A percentile compares a stretch with the other conserved stretches of the same genome.
These are phyloP conservation scores for Ambispora gerdemannii DNA, from an alignment of 192 early-diverging fungal species.

Conservation along the genomic window DNA sequence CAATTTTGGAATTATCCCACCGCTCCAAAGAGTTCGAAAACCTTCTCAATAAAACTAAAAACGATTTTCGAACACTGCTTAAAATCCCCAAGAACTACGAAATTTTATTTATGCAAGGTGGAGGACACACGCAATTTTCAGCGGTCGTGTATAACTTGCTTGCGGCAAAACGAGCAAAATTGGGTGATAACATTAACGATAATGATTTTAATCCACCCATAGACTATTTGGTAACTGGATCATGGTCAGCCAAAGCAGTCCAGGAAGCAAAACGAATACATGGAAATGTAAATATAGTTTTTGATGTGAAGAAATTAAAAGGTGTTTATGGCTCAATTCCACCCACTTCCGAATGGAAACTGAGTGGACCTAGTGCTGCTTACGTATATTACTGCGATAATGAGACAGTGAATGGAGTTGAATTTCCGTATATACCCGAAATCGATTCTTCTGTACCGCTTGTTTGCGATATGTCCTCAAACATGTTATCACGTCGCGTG, in stretches of 20 bases:
- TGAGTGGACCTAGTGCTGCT: slow-evolving; percentile 66
- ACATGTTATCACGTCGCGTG: slow-evolving; percentile 74
- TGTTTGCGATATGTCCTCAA: slow-evolving; percentile 89
- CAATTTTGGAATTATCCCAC: slow-evolving; percentile 95
- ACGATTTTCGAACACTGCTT: slow-evolving; percentile 66
- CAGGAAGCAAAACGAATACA: slow-evolving; percentile 83
- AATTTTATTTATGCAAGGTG: slow-evolving; percentile 93
- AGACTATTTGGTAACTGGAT: slow-evolving; percentile 90
- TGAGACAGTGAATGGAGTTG: slow-evolving; percentile 96
- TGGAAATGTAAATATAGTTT: slow-evolving; percentile 74
- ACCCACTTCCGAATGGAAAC: slow-evolving; percentile 60
- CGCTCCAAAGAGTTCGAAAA: slow-evolving; percentile 79
- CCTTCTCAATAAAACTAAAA: slow-evolving; percentile 72
- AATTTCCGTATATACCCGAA: slow-evolving; percentile 62
- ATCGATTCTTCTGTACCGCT: slow-evolving; percentile 64
- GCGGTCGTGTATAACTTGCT: slow-evolving; percentile 87
- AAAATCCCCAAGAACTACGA: slow-evolving; percentile 87
- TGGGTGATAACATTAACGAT: slow-evolving; percentile 28
- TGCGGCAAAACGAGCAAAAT: slow-evolving; percentile 47
- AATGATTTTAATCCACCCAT: slow-evolving; percentile 50
- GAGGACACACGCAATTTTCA: slow-evolving; percentile 90
- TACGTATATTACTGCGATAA: slow-evolving; percentile 98
- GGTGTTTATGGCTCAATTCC: slow-evolving; percentile 58
- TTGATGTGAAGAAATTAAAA: slow-evolving; percentile 61
- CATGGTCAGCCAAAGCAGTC: slow-evolving; percentile 84